These are phyloP conservation scores for Saccharum spontaneum DNA, from an alignment of 176 grass and related monocot species.

Conservation along the genomic window DNA sequence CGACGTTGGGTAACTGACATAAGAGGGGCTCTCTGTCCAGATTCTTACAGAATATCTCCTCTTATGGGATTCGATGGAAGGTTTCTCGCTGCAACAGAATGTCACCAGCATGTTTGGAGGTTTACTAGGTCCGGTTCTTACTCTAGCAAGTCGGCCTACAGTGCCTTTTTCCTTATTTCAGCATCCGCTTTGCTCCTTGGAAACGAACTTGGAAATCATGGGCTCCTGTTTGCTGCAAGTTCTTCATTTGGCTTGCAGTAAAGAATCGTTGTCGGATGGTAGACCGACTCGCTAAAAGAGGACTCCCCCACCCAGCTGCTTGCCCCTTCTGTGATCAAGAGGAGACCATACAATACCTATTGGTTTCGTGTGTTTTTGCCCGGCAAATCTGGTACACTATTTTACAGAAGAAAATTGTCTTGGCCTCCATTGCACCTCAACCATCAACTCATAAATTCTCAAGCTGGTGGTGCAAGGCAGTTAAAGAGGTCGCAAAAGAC, in stretches of 20 bases:
- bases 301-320: background rate
- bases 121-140: no score
- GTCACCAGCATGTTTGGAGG: no score
- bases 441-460: background rate
- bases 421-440: background rate
- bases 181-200: no score
- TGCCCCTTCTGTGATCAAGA: background rate
- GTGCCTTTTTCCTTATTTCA: no score
- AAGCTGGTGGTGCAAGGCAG: background rate
- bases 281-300: background rate
- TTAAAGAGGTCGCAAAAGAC: background rate
- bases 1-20: no score
- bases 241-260: background rate
- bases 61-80: no score
- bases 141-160: no score
- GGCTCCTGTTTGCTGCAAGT: background rate
- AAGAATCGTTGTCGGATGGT: background rate
- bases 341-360: background rate
- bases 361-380: background rate
- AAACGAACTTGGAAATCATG: background rate
- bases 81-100: no score
- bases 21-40: no score
- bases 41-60: no score
- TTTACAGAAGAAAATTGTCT: background rate
- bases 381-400: background rate